These are phyloP conservation scores for Wickerhamomyces alni DNA, from an alignment of 805 yeast species.

Conservation along the genomic window DNA sequence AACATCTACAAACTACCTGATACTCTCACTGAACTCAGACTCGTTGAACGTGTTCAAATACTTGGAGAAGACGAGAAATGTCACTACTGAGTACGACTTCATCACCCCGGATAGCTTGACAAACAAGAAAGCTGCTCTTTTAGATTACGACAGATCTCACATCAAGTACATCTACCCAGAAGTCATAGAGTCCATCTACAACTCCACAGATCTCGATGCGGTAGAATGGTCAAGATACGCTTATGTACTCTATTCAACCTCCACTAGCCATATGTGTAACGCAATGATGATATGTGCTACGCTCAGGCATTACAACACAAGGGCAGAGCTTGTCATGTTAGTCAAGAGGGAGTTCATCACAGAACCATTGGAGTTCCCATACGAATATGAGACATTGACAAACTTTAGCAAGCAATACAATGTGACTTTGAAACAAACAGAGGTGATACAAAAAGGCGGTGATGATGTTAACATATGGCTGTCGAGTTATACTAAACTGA, in stretches of 20 bases:
- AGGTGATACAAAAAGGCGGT: slow-evolving; percentile 14
- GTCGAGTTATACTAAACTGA: slow-evolving; percentile 48
- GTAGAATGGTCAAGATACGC: slow-evolving; percentile 43
- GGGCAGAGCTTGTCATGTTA: slow-evolving; percentile 43
- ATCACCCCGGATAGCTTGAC: too few relatives aligned
- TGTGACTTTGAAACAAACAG: slow-evolving; percentile 15
- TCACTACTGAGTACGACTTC: too few relatives aligned
- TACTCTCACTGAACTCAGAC: too few relatives aligned
- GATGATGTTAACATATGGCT: slow-evolving; percentile 32
- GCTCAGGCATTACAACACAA: slow-evolving; percentile 31
- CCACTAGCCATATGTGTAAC: slow-evolving; percentile 42
- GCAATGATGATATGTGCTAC: slow-evolving; percentile 42
- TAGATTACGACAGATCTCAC: slow-evolving; percentile 8
- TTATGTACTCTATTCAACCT: slow-evolving; percentile 58
- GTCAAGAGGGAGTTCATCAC: slow-evolving; percentile 26
- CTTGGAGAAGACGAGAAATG: too few relatives aligned
- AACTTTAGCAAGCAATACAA: slow-evolving; percentile 8
- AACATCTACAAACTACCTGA: too few relatives aligned
- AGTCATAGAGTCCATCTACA: slow-evolving; percentile 16
- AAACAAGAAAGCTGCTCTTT: too few relatives aligned
- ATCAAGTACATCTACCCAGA: slow-evolving; percentile 20
- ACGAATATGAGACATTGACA: slow-evolving; percentile 9
- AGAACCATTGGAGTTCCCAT: slow-evolving; percentile 11
- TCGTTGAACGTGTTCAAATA: too few relatives aligned
- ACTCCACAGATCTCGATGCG: slow-evolving; percentile 10